Percentiles rank a stretch among this genome's conserved stretches.
Conservation (phyloP, 2,329 filamentous ascomycete species). For the Aurifilum marmelostoma region DNA sequence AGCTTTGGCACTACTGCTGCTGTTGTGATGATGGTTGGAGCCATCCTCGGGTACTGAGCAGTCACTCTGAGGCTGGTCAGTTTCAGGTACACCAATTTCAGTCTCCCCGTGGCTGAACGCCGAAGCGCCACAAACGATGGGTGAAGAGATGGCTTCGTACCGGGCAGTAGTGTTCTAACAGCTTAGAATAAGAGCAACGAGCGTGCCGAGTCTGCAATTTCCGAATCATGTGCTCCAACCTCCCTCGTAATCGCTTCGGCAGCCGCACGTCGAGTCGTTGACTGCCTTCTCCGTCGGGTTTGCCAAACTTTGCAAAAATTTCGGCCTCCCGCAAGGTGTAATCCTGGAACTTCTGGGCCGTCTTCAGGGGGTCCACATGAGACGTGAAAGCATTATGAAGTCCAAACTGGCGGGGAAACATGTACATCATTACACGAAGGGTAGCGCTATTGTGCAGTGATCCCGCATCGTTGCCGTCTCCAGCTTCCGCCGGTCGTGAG, state of each 20-base stretch:
- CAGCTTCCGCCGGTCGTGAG: slow-evolving; percentile 11
- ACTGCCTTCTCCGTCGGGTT: slow-evolving; percentile 30
- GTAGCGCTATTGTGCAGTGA: slow-evolving; percentile 53
- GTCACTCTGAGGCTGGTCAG: slow-evolving; percentile 19
- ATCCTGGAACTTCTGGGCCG: slow-evolving; percentile 76
- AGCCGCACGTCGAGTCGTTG: slow-evolving; percentile 41
- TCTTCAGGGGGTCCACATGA: slow-evolving; percentile 64
- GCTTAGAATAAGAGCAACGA: slow-evolving; percentile 76
- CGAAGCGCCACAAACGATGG: background rate
- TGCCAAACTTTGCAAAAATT: slow-evolving; percentile 54
- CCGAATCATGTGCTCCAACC: slow-evolving; percentile 60
- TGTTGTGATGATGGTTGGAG: slow-evolving; percentile 6
- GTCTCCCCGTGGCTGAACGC: slow-evolving; percentile 3
- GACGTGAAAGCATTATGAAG: slow-evolving; percentile 92
- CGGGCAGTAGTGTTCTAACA: slow-evolving; percentile 84
- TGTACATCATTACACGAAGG: slow-evolving; percentile 80
- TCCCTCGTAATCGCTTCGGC: slow-evolving; percentile 72
- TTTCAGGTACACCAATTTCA: slow-evolving; percentile 8
- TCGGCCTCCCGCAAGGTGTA: slow-evolving; percentile 86
- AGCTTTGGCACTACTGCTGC: slow-evolving; percentile 18
- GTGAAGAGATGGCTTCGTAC: slow-evolving; percentile 39
- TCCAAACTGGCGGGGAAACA: slow-evolving; percentile 89
- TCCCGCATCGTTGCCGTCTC: slow-evolving; percentile 31
- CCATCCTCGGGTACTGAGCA: background rate
- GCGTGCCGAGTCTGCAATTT: slow-evolving; percentile 72